Evolutionary conservation across 2,329 filamentous ascomycete species (phyloP), one percentile per base, ranked within the genome.

Genomic region (Neospermospora avenae): DNA sequence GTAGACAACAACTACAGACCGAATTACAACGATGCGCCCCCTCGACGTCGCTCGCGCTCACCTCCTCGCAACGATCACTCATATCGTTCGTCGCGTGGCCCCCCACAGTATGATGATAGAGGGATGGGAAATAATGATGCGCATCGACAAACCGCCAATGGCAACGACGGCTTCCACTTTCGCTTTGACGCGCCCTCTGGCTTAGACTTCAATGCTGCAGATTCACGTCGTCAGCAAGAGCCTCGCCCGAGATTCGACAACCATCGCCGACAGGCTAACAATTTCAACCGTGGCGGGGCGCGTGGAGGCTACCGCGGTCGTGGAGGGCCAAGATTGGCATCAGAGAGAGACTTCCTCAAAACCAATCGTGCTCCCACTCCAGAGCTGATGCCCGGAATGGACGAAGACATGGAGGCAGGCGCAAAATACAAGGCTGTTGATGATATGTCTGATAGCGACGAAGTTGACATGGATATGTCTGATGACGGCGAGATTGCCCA

Each of bases 401-500:
- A 70, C 39, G 71, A 69, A 55, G 69, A 70, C 20, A 57, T 63
- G 46, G 59, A 54, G n/a, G 46, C 60, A 28, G 65, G 58, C 52
- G 77, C 78, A 13, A 85, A 80, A 46, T 88, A 82, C 67, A 77
- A 79, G 54, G 71, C 81, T 37, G 53, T 85, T 4, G 81, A 84
- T 35, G 80, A 86, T 16, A 73, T 87, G 25, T 86, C 84, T 0
- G 84, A 87, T 64, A 85, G 84, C 52, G 84, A 87, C 71, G 78
- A 84, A 64, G 65, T 68, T 14, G 84, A 80, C 2, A 87, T 87
- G 84, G 84, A 87, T 46, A 82, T 86, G 37, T 56, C 60, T 18
- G 52, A 61, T 5, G 74, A 76, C 57, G 77, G 77, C 56, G 66
- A 65, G 71, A 69, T 67, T 14, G 53, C 59, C 16, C 64, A 74